Conservation (phyloP, 495 filamentous ascomycete genomes). For the Lophiotrema nucula region DNA sequence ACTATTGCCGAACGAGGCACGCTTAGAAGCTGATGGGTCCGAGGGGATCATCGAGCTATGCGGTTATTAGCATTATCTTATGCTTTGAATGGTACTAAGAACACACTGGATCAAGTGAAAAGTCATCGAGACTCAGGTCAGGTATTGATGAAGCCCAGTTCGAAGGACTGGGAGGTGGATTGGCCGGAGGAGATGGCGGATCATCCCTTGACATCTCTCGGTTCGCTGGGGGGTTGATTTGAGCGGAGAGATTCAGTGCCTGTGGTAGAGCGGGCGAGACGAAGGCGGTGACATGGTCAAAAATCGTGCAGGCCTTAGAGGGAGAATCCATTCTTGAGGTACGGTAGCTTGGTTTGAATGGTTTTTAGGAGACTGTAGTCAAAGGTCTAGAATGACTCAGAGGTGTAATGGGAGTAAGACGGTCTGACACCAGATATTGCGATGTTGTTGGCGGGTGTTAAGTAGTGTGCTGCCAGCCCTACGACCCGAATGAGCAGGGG, state of each 20-base stretch:
- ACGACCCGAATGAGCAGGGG: neutral
- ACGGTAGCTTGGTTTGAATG: too few relatives aligned
- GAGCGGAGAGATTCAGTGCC: too few relatives aligned
- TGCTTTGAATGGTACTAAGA: too few relatives aligned
- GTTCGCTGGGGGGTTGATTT: neutral
- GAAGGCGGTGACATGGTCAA: too few relatives aligned
- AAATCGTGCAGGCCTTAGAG: too few relatives aligned
- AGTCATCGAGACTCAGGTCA: neutral
- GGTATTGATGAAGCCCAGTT: conserved; percentile 5
- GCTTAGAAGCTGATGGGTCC: neutral
- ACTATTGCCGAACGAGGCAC: too few relatives aligned
- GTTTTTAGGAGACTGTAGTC: too few relatives aligned
- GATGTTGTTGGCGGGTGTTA: conserved; percentile 24
- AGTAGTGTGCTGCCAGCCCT: conserved; percentile 10
- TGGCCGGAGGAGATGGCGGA: conserved; percentile 29
- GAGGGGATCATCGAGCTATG: conserved; percentile 7
- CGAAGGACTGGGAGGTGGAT: conserved; percentile 28
- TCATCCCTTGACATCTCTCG: conserved; percentile 23
- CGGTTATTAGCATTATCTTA: neutral
- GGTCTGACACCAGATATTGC: too few relatives aligned
- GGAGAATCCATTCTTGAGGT: too few relatives aligned
- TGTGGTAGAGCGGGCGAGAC: too few relatives aligned
- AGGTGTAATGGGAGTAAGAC: too few relatives aligned
- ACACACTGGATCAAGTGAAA: conserved; percentile 6
- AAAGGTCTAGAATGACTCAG: too few relatives aligned